Base-by-base conservation (phyloP, 2,329 filamentous ascomycete species). In the Capronia americana region DNA sequence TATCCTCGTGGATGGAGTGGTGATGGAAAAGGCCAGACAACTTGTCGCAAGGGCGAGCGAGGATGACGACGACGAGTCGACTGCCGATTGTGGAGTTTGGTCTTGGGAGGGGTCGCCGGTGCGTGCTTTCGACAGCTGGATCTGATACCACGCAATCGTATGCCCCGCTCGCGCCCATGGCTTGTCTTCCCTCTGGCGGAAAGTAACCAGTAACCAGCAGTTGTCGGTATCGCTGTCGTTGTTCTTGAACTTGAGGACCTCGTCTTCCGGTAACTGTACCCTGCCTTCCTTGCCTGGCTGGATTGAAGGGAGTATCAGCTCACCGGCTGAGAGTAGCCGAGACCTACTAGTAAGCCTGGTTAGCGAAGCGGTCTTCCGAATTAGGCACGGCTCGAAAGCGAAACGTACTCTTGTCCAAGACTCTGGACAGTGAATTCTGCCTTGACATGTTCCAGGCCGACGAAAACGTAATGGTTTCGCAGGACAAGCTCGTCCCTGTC, bases 381-480 rank as follows among this genome's bases (percentile, higher is more conserved):
- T 11, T 14, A 20, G 12, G 38, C 26, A 38, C 57, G 53, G 38
- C 46, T 34, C 17, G 17, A 20, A 11, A 32, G 50, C 32, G n/a
- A n/a, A 30, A 63, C 79, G 75, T 72, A 84, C 82, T 74, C 74
- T 4, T 81, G 70, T 2, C 72, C 75, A 50, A 83, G 77, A 6
- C 77, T 72, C 57, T 84, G 81, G 0, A 86, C 70, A 34, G 79
- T 79, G 74, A 80, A 86, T 0, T 69, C 57, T 6, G 60, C 68
- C 23, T 53, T 58, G 24, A 70, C 41, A 59, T 69, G 68, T 12
- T 66, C 64, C 26, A 71, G 61, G 7, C 48, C 64, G 14, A 65
- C 34, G 44, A 71, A 71, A 48, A 70, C 66, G 38, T 70, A 70
- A 14, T 64, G 41, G 34, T 73, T 73, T 4, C 7, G 53, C 10